Base-by-base conservation (phyloP, 1,139 yeast genomes). In the Diutina neorugosa region DNA sequence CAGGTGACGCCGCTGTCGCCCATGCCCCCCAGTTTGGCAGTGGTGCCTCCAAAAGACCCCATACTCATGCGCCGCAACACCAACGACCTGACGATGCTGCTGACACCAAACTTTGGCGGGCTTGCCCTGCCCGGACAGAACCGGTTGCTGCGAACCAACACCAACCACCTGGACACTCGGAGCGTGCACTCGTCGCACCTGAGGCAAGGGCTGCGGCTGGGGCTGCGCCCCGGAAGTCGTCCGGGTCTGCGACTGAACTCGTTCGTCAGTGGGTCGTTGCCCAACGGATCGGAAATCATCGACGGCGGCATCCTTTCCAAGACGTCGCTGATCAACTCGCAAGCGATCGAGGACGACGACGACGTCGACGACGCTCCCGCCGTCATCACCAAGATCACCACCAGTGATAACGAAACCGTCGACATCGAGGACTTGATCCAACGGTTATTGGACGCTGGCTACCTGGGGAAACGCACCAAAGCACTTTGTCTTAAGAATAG, bases 391-490 rank as follows among this genome's bases (percentile, higher is more conserved):
- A 46, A 46, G 31, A 27, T 27, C 4, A 25, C 50, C n/a, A 46
- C 50, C 14, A 6, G 21, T 3, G 50, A 46, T 16, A 44, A 44
- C 12, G 50, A 69, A 53, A 73, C 80, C 31, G 73, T 87, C 50
- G 89, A 90, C 64, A 78, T 93, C 54, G 98, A 93, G 68, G 95
- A 88, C 62, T 75, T 89, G 53, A 93, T 93, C 56, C 96, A 90
- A 69, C 73, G 95, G 61, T 73, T 93, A 57, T 74, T 93, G 57
- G 98, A 93, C 68, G 96, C 96, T 0, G 98, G 98, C 6, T 93
- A 93, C 67, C 80, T 91, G 25, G 98, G 97, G 14, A 91, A 93
- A 66, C 78, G 96, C 61, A 88, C 96, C 8, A 88, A 91, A 64
- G 82, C 82, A 55, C 88, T 93, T 51, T 90, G 97, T 66, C 71